Conservation (phyloP, 169 alveolate species). For the Besnoitia besnoiti region DNA sequence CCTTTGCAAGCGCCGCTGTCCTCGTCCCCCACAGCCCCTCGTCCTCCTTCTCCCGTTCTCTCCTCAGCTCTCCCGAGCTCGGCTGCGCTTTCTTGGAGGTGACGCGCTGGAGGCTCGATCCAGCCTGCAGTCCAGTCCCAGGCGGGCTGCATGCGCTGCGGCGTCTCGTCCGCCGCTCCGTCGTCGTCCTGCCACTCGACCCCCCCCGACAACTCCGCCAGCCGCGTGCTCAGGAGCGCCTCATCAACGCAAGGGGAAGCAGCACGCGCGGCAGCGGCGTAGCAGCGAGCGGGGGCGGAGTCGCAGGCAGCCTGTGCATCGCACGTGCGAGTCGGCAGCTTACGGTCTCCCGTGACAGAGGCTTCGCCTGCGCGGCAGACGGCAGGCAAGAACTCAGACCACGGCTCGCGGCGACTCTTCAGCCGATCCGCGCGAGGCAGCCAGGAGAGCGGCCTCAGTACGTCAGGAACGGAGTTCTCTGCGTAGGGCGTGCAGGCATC, state of each 20-base stretch:
- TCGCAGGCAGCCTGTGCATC: too few relatives aligned
- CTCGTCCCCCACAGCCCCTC: background rate
- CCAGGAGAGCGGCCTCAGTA: conserved; percentile 63
- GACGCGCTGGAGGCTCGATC: background rate
- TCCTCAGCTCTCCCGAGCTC: background rate
- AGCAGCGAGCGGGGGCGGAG: too few relatives aligned
- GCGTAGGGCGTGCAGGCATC: background rate
- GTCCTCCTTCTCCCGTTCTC: background rate
- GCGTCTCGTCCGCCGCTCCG: background rate
- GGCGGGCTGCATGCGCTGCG: background rate
- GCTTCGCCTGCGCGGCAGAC: background rate
- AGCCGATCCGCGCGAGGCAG: conserved; percentile 58
- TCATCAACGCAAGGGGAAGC: background rate
- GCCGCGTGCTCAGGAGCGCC: background rate
- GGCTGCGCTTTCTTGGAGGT: background rate
- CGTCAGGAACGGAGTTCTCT: background rate
- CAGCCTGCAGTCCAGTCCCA: background rate
- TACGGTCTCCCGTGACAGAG: background rate
- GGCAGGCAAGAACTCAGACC: background rate
- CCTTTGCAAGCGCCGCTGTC: too few relatives aligned
- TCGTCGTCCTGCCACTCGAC: too few relatives aligned
- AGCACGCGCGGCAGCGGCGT: too few relatives aligned
- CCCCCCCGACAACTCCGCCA: background rate
- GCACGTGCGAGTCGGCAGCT: background rate
- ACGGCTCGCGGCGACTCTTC: conserved; percentile 4